phyloP scores from a whole-genome alignment of 352 stramenopile genomes.

The Phytophthora tentaculata region DNA sequence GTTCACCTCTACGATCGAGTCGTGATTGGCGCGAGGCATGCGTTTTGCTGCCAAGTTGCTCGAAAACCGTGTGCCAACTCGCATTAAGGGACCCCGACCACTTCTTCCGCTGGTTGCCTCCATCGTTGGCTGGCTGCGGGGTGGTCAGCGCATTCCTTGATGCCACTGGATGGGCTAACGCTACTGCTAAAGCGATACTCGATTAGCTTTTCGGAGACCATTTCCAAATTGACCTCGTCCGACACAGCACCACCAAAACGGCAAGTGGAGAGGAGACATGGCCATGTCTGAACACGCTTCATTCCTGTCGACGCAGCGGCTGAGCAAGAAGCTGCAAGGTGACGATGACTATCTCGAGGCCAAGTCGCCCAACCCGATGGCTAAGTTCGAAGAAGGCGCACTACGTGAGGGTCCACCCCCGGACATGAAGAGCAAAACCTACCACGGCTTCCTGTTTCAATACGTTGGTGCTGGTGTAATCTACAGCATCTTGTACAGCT shows the following conservation, averaged over 20 bases:
- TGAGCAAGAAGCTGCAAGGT: constrained; percentile 27
- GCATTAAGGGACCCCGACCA: constrained; percentile 13
- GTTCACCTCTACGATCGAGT: constrained; percentile 14
- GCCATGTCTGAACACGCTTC: constrained; percentile 18
- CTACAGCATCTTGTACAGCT: constrained; percentile 48
- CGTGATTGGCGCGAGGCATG: constrained; percentile 39
- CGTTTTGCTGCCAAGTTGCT: constrained; percentile 9
- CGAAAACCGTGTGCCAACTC: constrained; percentile 10
- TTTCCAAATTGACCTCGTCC: constrained; percentile 27
- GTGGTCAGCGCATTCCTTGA: not conserved
- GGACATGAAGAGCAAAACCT: constrained; percentile 41
- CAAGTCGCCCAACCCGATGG: constrained; percentile 39
- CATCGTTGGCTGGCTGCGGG: constrained; percentile 24
- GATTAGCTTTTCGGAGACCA: constrained; percentile 23
- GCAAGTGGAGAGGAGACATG: not conserved
- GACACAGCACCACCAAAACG: constrained; percentile 26
- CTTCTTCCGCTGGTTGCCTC: constrained; percentile 37
- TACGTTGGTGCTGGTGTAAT: constrained; percentile 57
- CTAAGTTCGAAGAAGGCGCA: constrained; percentile 45
- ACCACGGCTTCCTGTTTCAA: constrained; percentile 54
- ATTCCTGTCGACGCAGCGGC: constrained; percentile 30
- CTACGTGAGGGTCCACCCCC: constrained; percentile 46
- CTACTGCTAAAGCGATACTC: no score
- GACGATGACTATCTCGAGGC: constrained; percentile 34
- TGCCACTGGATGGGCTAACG: not conserved